Percentiles rank a stretch among this genome's conserved stretches.
Evolutionary conservation across 306 rosid species (phyloP).

Genomic region (Quercus engelmannii): DNA sequence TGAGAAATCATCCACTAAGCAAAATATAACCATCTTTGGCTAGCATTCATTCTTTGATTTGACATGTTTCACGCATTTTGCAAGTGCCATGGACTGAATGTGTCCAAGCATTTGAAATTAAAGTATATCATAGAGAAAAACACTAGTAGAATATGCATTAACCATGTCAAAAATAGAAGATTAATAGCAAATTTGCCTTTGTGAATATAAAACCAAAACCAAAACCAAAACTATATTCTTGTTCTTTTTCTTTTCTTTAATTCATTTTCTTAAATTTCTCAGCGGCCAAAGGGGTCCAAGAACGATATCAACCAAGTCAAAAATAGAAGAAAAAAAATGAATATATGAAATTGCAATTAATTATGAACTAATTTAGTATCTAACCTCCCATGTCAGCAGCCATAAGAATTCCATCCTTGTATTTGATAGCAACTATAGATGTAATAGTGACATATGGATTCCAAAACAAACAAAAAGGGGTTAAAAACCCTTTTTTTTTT

Average conservation of each 20-base stretch:
- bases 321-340: not conserved
- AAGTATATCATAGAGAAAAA: not conserved
- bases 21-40: too few relatives aligned
- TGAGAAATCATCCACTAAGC: too few relatives aligned
- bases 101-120: too few relatives aligned
- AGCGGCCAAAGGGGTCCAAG: constrained; percentile 45
- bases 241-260: too few relatives aligned
- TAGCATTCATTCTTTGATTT: too few relatives aligned
- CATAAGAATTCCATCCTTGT: constrained; percentile 94
- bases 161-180: not conserved
- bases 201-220: too few relatives aligned
- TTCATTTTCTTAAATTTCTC: constrained; percentile 17
- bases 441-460: constrained; percentile 92
- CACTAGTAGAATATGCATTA: too few relatives aligned
- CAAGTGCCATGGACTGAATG: too few relatives aligned
- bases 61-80: too few relatives aligned
- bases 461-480: constrained; percentile 26
- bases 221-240: too few relatives aligned
- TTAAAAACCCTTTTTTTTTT: too few relatives aligned
- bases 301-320: too few relatives aligned
- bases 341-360: not conserved
- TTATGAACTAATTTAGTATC: not conserved
- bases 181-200: constrained; percentile 8
- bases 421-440: constrained; percentile 86
- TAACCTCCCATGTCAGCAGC: constrained; percentile 78